Evolutionary conservation across 2,329 filamentous ascomycete species (phyloP).

Genomic region (Trichoderma sp.): DNA sequence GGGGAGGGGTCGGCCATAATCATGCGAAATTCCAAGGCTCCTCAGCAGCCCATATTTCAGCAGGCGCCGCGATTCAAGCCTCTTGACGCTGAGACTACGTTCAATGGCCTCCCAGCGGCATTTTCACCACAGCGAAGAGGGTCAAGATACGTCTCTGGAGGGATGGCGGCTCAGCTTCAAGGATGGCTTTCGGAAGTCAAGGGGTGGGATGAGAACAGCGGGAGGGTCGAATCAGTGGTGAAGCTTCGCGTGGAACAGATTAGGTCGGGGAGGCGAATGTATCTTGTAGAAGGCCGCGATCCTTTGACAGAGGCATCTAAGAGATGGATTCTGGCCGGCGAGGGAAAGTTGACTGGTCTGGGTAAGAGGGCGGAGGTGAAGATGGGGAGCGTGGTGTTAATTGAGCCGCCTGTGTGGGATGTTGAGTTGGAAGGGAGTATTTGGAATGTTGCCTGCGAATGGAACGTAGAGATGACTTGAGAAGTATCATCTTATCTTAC

Average conservation of each 20-base stretch:
- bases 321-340: slow-evolving; percentile 39
- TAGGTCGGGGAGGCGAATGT: slow-evolving; percentile 36
- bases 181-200: slow-evolving; percentile 43
- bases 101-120: slow-evolving; percentile 28
- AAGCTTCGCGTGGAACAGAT: slow-evolving; percentile 34
- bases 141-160: slow-evolving; percentile 36
- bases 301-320: slow-evolving; percentile 3
- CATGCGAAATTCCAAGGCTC: slow-evolving; percentile 1
- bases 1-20: background rate
- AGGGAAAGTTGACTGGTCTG: slow-evolving; percentile 38
- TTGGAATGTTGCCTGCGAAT: slow-evolving; percentile 43
- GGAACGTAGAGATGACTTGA: slow-evolving; percentile 29
- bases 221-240: slow-evolving; percentile 22
- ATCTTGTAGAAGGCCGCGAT: slow-evolving; percentile 30
- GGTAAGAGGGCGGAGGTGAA: slow-evolving; percentile 30
- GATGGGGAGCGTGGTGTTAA: slow-evolving; percentile 33
- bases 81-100: slow-evolving; percentile 26
- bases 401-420: slow-evolving; percentile 41
- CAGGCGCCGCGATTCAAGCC: slow-evolving; percentile 42
- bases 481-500: background rate
- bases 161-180: slow-evolving; percentile 41
- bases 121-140: slow-evolving; percentile 41
- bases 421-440: slow-evolving; percentile 33
- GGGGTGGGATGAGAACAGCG: slow-evolving; percentile 31
- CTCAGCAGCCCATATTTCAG: slow-evolving; percentile 39